These are phyloP conservation scores for Venturia carpophila DNA, from an alignment of 2,329 filamentous ascomycete genomes.

Conservation along the genomic window DNA sequence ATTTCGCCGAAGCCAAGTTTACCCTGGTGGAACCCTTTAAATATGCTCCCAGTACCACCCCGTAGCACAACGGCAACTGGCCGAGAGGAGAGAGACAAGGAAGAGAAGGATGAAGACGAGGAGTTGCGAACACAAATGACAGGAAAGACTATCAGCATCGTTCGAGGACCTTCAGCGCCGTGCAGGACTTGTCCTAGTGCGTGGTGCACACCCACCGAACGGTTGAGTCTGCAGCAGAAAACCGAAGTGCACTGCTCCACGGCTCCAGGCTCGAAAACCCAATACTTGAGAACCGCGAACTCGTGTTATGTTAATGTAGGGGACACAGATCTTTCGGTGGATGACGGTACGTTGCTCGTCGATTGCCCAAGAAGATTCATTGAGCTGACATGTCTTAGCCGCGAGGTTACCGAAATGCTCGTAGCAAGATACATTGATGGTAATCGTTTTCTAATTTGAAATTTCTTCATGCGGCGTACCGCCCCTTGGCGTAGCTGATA, in stretches of 20 bases:
- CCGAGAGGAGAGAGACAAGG: neutral
- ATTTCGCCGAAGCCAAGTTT: neutral
- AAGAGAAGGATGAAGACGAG: neutral
- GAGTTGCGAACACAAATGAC: neutral
- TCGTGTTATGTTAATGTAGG: neutral
- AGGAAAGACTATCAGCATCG: neutral
- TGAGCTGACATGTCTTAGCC: neutral
- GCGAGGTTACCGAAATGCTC: neutral
- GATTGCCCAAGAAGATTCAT: neutral
- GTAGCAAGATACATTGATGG: neutral
- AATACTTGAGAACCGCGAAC: neutral
- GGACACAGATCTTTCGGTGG: neutral
- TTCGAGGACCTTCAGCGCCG: neutral
- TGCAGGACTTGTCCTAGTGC: neutral
- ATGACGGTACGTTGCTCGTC: neutral
- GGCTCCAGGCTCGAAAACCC: neutral
- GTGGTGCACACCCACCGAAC: neutral
- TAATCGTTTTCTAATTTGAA: neutral
- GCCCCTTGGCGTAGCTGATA: neutral
- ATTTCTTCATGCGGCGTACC: neutral
- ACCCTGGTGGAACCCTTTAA: no score
- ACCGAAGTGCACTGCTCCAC: neutral
- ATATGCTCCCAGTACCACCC: neutral
- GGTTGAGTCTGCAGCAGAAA: neutral
- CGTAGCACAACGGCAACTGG: no score